phyloP scores from a whole-genome alignment of 257 asterid species.

The Haberlea rhodopensis region DNA sequence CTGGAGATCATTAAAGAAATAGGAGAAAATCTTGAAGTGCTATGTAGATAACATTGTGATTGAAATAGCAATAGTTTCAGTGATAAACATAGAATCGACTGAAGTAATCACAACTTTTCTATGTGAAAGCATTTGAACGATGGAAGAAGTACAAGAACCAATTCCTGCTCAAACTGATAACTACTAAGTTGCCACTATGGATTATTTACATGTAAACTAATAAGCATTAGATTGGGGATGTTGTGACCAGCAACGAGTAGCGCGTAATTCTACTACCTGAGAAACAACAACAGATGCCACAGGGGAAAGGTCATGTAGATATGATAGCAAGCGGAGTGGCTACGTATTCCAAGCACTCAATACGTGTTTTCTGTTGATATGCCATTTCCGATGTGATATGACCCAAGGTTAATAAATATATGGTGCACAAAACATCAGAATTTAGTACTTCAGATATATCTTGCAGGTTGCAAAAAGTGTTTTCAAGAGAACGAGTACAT shows the following conservation, averaged over 20 bases:
- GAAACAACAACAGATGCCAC: not conserved
- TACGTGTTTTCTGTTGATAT: not conserved
- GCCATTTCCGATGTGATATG: not conserved
- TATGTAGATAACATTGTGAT: not conserved
- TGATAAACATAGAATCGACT: too few species aligned
- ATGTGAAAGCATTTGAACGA: not conserved
- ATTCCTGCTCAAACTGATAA: not conserved
- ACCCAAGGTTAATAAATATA: not conserved
- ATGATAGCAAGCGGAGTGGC: not conserved
- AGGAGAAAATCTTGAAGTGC: not conserved
- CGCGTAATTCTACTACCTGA: not conserved
- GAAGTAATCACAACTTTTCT: too few species aligned
- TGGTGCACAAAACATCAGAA: not conserved
- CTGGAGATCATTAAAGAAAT: conserved; percentile 6
- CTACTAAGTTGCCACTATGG: not conserved
- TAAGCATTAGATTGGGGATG: not conserved
- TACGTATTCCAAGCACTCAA: not conserved
- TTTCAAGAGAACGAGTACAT: not conserved
- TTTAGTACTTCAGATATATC: not conserved
- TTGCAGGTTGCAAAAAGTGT: not conserved
- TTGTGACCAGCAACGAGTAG: not conserved
- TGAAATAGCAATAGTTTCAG: too few species aligned
- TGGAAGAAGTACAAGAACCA: not conserved
- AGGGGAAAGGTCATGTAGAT: not conserved
- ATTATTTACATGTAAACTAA: not conserved